These are phyloP conservation scores for Melanogaster broomeanus DNA, from an alignment of 768 basidiomycete genomes.

Conservation along the genomic window DNA sequence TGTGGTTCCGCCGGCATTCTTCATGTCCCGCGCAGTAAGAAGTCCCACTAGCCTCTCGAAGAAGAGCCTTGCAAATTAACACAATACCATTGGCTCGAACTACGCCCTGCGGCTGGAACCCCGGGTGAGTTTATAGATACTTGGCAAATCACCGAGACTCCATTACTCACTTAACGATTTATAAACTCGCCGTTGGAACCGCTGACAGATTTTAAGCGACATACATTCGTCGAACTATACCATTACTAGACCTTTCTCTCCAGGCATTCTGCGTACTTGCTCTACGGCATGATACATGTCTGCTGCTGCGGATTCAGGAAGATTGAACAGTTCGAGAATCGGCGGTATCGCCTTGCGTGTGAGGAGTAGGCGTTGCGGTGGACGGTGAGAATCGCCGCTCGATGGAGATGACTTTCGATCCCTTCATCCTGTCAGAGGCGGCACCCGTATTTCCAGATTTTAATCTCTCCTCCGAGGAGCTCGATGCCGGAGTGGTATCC, in stretches of 20 bases:
- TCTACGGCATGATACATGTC: constrained; percentile 67
- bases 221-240: background rate
- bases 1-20: background rate
- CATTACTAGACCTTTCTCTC: constrained; percentile 7
- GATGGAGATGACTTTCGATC: constrained; percentile 1
- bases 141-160: constrained; percentile 6
- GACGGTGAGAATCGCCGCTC: background rate
- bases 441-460: background rate
- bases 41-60: background rate
- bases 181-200: background rate
- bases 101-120: background rate
- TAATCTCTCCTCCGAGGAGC: constrained; percentile 9
- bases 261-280: constrained; percentile 45
- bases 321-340: constrained; percentile 47
- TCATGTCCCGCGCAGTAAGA: background rate
- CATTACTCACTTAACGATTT: constrained; percentile 12
- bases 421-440: constrained; percentile 1
- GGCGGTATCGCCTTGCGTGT: constrained; percentile 53
- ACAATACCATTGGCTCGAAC: constrained; percentile 4
- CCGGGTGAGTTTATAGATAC: background rate
- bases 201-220: background rate
- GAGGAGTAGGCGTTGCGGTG: constrained; percentile 43
- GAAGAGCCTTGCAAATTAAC: constrained; percentile 1
- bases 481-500: constrained; percentile 7
- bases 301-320: constrained; percentile 44